phyloP scores from a whole-genome alignment of 768 basidiomycete species.

The Lactarius akahatsu region DNA sequence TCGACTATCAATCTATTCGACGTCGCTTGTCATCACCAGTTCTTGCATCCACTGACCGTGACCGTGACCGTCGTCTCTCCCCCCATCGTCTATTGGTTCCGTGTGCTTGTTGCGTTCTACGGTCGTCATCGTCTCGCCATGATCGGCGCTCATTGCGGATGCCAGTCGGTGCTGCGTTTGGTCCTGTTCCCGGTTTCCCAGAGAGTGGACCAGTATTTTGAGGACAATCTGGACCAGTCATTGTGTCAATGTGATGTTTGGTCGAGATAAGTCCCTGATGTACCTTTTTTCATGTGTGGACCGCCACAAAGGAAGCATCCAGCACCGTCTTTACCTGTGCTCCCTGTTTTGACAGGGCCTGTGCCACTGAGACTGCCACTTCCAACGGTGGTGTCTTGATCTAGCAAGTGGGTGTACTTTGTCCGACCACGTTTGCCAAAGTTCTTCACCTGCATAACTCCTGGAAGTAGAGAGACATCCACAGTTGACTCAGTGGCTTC shows the following conservation, averaged over 20 bases:
- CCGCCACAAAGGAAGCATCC: constrained; percentile 96
- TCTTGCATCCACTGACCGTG: constrained; percentile 33
- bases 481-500: constrained; percentile 86
- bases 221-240: constrained; percentile 37
- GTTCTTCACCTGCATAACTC: constrained; percentile 96
- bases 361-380: constrained; percentile 66
- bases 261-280: not conserved
- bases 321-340: constrained; percentile 51
- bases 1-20: constrained; percentile 20
- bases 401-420: constrained; percentile 94
- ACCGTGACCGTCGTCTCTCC: constrained; percentile 34
- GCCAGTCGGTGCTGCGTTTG: constrained; percentile 34
- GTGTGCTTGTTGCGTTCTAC: constrained; percentile 16
- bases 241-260: not conserved
- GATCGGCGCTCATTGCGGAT: constrained; percentile 30
- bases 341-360: constrained; percentile 54
- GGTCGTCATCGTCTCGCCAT: constrained; percentile 31
- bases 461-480: constrained; percentile 85
- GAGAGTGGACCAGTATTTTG: constrained; percentile 35
- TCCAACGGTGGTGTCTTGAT: constrained; percentile 82
- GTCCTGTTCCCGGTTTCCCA: constrained; percentile 36
- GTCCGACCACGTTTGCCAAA: constrained; percentile 91
- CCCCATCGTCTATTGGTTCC: constrained; percentile 22
- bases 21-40: constrained; percentile 37
- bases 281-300: constrained; percentile 89